Evolutionary conservation across 805 yeast species (phyloP).

Genomic region (Metschnikowia proteae): DNA sequence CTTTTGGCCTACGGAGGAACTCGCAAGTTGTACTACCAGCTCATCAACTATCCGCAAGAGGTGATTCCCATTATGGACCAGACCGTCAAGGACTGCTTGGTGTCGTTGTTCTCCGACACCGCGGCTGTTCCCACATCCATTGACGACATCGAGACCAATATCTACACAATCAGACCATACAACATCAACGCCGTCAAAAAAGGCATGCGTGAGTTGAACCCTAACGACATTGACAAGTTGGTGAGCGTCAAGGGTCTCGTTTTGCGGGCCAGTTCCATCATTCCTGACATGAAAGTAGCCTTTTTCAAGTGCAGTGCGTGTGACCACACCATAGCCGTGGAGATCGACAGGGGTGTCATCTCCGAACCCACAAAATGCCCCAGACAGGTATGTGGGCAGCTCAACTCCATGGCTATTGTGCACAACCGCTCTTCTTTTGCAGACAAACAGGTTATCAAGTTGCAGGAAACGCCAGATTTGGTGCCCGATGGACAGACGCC

Average conservation of each 20-base stretch:
- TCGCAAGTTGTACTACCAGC: constrained; percentile 74
- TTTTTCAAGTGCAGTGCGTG: constrained; percentile 94
- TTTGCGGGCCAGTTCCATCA: constrained; percentile 80
- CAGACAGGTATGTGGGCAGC: constrained; percentile 76
- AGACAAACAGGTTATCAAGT: constrained; percentile 88
- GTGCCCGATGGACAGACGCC: constrained; percentile 99
- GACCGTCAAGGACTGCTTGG: constrained; percentile 84
- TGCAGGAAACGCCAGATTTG: constrained; percentile 93
- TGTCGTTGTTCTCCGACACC: constrained; percentile 42
- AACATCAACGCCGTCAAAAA: constrained; percentile 62
- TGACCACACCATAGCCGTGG: constrained; percentile 86
- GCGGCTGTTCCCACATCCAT: constrained; percentile 25
- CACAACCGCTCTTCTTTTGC: constrained; percentile 93
- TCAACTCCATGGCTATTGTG: constrained; percentile 82
- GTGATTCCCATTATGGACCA: constrained; percentile 98
- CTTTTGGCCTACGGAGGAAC: constrained; percentile 72
- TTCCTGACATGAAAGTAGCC: constrained; percentile 97
- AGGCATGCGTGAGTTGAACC: constrained; percentile 92
- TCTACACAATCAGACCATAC: constrained; percentile 87
- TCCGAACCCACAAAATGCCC: constrained; percentile 93
- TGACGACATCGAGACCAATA: constrained; percentile 74
- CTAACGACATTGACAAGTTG: constrained; percentile 89
- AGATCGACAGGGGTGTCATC: constrained; percentile 90
- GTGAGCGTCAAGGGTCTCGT: constrained; percentile 90
- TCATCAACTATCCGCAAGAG: constrained; percentile 93